phyloP scores from a whole-genome alignment of 2,329 filamentous ascomycete genomes.

The Amauroascus verrucosus region DNA sequence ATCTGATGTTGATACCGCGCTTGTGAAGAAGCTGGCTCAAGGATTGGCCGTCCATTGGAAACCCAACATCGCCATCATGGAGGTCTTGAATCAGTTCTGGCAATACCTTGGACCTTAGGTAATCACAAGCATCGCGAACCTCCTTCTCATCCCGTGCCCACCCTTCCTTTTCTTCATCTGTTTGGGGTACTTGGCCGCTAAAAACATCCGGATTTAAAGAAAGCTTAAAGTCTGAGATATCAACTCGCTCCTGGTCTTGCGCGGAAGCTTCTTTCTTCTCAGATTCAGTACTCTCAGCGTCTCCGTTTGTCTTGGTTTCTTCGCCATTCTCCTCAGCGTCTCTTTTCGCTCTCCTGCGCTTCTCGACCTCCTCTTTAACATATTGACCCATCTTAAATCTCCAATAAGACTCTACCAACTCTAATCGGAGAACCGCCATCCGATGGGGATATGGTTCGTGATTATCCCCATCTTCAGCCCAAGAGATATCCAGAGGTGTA shows the following conservation, averaged over 20 bases:
- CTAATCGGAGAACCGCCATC: conserved; percentile 87
- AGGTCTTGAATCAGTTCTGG: conserved; percentile 80
- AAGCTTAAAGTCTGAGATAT: conserved; percentile 78
- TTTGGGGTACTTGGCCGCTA: conserved; percentile 83
- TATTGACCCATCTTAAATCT: conserved; percentile 81
- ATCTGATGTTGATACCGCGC: conserved; percentile 92
- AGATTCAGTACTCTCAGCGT: conserved; percentile 30
- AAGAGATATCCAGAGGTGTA: conserved; percentile 79
- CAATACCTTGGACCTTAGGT: conserved; percentile 65
- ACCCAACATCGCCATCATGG: conserved; percentile 84
- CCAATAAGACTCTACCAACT: conserved; percentile 78
- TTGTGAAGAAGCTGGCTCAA: conserved; percentile 84
- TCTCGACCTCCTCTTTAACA: conserved; percentile 66
- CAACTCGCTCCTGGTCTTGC: conserved; percentile 56
- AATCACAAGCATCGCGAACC: conserved; percentile 72
- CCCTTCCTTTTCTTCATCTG: conserved; percentile 77
- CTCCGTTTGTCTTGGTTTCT: conserved; percentile 18
- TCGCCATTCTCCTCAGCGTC: conserved; percentile 28
- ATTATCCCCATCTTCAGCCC: conserved; percentile 67
- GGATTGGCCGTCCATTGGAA: conserved; percentile 96
- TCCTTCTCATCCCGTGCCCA: conserved; percentile 76
- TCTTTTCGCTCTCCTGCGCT: conserved; percentile 41
- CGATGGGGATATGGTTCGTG: conserved; percentile 70
- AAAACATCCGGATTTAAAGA: conserved; percentile 91
- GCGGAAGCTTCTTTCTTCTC: conserved; percentile 31